Evolutionary conservation across 1,284 basidiomycete species (phyloP).

Genomic region (Testicularia cyperi): DNA sequence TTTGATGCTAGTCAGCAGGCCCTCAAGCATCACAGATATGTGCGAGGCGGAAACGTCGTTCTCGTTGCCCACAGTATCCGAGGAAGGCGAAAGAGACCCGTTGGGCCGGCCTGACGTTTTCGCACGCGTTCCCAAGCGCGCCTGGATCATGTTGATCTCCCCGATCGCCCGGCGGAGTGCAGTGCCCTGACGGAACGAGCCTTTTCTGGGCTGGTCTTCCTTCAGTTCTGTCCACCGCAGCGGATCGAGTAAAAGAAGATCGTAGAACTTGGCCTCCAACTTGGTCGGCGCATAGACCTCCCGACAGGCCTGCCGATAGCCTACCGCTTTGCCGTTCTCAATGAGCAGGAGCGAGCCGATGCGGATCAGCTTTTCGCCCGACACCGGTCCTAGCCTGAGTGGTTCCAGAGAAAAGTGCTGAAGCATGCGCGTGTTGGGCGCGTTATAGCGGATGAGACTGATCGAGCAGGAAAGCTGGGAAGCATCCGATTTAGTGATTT

Average conservation of each 20-base stretch:
- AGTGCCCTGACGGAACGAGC: slow-evolving; percentile 7
- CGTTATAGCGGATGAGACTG: slow-evolving; percentile 63
- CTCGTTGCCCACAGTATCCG: no score
- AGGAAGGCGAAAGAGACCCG: no score
- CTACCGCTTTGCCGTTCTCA: slow-evolving; percentile 6
- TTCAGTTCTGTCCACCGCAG: slow-evolving; percentile 50
- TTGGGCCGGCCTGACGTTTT: no score
- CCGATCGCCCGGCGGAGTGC: slow-evolving; percentile 24
- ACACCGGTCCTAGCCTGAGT: slow-evolving; percentile 56
- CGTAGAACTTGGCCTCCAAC: slow-evolving; percentile 27
- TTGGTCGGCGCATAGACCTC: slow-evolving; percentile 3
- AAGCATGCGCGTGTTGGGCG: slow-evolving; percentile 64
- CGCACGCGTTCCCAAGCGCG: not conserved
- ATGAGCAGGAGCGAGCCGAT: slow-evolving; percentile 10
- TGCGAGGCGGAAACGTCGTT: no score
- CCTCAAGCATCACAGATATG: not conserved
- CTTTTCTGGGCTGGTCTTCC: not conserved
- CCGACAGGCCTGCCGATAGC: not conserved
- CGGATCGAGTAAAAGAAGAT: slow-evolving; percentile 36
- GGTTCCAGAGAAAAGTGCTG: slow-evolving; percentile 67
- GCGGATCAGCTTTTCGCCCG: slow-evolving; percentile 29
- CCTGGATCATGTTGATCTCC: slow-evolving; percentile 13
- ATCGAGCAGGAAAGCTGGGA: slow-evolving; percentile 9
- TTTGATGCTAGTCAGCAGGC: not conserved
- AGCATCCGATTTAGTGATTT: no score